Evolutionary conservation across 768 basidiomycete species (phyloP), one percentile per base, ranked within the genome.

Genomic region (Xerocomellus amylosporus): DNA sequence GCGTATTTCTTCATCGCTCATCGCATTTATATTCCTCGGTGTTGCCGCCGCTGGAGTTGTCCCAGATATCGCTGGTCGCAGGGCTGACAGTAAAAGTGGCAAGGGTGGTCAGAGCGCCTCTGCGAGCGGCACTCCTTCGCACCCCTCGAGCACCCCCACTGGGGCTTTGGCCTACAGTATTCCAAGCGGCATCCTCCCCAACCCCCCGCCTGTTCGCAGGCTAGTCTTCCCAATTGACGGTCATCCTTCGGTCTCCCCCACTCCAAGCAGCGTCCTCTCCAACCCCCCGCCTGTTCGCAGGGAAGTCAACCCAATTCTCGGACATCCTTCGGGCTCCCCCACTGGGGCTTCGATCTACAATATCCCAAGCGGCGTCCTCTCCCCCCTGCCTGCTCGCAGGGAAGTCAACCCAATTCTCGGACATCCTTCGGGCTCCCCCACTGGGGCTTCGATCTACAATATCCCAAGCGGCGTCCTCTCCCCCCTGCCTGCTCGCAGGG

Each of bases 1-100:
- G 61, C 61, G 49, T 22, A 14, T 56, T 5, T 5, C 46, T 20
- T 34, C 42, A 17, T 39, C 46, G 1, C 31, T 63, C 10, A n/a
- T 49, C 2, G n/a, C 46, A 36, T 53, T 59, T 20, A 8, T 20
- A 1, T 30, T 60, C 33, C 49, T 63, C 14, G 13, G 54, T 24
- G 36, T 33, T 12, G 58, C 43, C 5, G 34, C 48, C 6, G 62
- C 62, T 7, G 51, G 26, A 3, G 44, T 38, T 20, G 13, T 61
- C 37, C 59, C 51, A 12, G 17, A 14, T 9, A 8, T n/a, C 19
- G 41, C 38, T 54, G 6, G 37, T 41, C 39, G 38, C 17, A 2
- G 8, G 19, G 15, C 17, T 5, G 28, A 22, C 6, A n/a, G 24
- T 8, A 37, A n/a, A 2, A 10, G 26, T n/a, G 19, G 15, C 7